phyloP scores from a whole-genome alignment of 441 rosid genomes.

The Theobroma grandiflorum region DNA sequence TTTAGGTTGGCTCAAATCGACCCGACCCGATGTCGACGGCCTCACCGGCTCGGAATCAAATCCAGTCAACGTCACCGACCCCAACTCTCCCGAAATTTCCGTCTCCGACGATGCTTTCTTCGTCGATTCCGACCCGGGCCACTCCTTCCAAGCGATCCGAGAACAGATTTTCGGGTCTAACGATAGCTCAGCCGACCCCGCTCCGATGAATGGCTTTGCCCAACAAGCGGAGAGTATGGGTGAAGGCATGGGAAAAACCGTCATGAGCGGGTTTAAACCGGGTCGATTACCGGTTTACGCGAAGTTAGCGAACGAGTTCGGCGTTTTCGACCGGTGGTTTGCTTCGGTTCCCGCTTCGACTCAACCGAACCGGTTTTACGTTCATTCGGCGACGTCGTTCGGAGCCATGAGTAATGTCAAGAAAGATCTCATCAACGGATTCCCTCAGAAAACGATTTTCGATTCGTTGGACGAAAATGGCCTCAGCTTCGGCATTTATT shows the following conservation, averaged over 20 bases:
- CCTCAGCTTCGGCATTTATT: slow-evolving; percentile 84
- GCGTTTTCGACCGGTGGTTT: slow-evolving; percentile 91
- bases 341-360: slow-evolving; percentile 96
- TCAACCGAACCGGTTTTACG: slow-evolving; percentile 95
- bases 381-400: slow-evolving; percentile 96
- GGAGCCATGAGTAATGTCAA: slow-evolving; percentile 85
- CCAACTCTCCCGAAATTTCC: slow-evolving; percentile 51
- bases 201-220: slow-evolving; percentile 90
- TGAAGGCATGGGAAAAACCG: slow-evolving; percentile 63
- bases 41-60: slow-evolving; percentile 80
- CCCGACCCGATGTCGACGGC: slow-evolving; percentile 89
- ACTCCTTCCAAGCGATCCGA: slow-evolving; percentile 91
- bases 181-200: slow-evolving; percentile 51
- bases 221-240: slow-evolving; percentile 83
- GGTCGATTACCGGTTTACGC: slow-evolving; percentile 70
- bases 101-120: slow-evolving; percentile 82
- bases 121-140: slow-evolving; percentile 95
- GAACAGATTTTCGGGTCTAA: slow-evolving; percentile 91
- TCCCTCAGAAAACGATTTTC: slow-evolving; percentile 89
- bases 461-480: slow-evolving; percentile 85
- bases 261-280: slow-evolving; percentile 92
- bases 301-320: slow-evolving; percentile 83
- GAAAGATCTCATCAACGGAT: slow-evolving; percentile 83
- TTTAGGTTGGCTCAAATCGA: slow-evolving; percentile 89
- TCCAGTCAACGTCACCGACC: slow-evolving; percentile 62